A percentile compares a stretch with the other conserved stretches of the same genome.
phyloP scores from a whole-genome alignment of 1,139 yeast genomes.

The Debaryomyces sp. region DNA sequence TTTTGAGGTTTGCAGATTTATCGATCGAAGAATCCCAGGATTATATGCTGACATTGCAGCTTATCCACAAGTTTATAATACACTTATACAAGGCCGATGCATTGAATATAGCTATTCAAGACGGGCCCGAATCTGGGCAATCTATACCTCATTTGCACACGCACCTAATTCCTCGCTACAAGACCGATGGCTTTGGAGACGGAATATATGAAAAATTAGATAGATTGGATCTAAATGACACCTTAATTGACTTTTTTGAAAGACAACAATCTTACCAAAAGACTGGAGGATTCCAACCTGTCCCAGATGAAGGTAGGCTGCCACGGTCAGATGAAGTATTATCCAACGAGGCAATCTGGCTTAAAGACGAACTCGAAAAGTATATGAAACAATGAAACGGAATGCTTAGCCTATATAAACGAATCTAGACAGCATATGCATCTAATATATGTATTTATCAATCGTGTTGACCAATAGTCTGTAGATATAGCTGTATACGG shows the following conservation, averaged over 20 bases:
- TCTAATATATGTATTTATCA: neutral
- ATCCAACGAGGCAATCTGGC: slow-evolving; percentile 63
- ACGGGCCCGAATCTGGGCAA: slow-evolving; percentile 95
- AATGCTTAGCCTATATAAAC: neutral
- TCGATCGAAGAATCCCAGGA: slow-evolving; percentile 74
- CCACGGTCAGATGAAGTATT: slow-evolving; percentile 62
- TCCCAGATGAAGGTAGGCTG: slow-evolving; percentile 51
- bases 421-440: neutral
- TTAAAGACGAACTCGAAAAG: slow-evolving; percentile 44
- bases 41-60: slow-evolving; percentile 76
- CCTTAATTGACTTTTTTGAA: slow-evolving; percentile 32
- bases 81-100: slow-evolving; percentile 74
- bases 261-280: slow-evolving; percentile 26
- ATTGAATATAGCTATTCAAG: slow-evolving; percentile 87
- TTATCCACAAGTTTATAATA: slow-evolving; percentile 66
- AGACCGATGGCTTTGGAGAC: slow-evolving; percentile 68
- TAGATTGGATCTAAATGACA: slow-evolving; percentile 34
- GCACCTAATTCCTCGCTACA: slow-evolving; percentile 83
- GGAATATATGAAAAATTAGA: slow-evolving; percentile 68
- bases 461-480: neutral
- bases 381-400: slow-evolving; percentile 12
- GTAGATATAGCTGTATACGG: neutral
- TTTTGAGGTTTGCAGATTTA: slow-evolving; percentile 66
- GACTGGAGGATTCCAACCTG: slow-evolving; percentile 35
- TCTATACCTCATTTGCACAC: slow-evolving; percentile 92